Conservation (phyloP, 164 flowering plant genomes). For the Chimonanthus praecox region DNA sequence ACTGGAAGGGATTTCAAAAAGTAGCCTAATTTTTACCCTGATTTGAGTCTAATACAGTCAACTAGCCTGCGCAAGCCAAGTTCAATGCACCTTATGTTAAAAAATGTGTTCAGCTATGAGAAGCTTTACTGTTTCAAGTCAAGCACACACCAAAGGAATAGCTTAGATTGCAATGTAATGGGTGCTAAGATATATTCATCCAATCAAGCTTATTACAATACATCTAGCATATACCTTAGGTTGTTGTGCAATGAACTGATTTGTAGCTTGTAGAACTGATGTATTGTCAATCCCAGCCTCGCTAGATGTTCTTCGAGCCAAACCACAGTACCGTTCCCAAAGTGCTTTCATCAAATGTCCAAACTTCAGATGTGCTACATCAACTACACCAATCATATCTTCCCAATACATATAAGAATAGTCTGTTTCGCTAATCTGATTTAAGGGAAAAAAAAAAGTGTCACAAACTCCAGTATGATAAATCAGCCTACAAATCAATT, state of each 20-base stretch:
- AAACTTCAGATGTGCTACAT: constrained; percentile 44
- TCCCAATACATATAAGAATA: constrained; percentile 99
- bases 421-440: constrained; percentile 47
- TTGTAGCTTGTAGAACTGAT: constrained; percentile 72
- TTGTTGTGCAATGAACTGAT: constrained; percentile 70
- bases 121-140: no score
- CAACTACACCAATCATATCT: constrained; percentile 74
- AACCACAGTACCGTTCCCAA: constrained; percentile 89
- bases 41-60: no score
- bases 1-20: no score
- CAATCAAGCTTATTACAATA: neutral
- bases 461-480: neutral
- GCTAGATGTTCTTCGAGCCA: constrained; percentile 81
- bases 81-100: no score
- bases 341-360: constrained; percentile 96
- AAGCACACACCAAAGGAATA: no score
- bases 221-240: constrained; percentile 51
- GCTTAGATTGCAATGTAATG: no score
- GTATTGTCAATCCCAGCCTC: constrained; percentile 88
- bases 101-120: no score
- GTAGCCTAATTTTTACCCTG: no score
- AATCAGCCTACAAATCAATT: neutral
- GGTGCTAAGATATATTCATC: neutral
- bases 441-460: neutral
- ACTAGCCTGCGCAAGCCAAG: no score